phyloP scores from a whole-genome alignment of 495 filamentous ascomycete genomes.

The Aspergillus funiculosus region DNA sequence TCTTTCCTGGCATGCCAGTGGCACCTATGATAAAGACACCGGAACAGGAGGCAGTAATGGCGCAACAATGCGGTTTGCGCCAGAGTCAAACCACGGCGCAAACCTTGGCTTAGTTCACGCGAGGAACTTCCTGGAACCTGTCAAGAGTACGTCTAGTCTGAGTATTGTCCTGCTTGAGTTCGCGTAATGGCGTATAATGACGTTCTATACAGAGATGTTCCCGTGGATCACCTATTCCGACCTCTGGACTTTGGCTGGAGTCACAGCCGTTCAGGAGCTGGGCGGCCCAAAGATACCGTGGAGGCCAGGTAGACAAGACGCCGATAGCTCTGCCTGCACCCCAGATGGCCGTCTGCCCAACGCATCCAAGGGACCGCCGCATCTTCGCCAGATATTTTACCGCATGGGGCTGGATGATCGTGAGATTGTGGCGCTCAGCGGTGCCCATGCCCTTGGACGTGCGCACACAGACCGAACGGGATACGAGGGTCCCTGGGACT shows the following conservation, averaged over 20 bases:
- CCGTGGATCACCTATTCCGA: constrained; percentile 96
- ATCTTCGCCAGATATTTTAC: constrained; percentile 88
- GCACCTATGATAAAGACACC: constrained; percentile 85
- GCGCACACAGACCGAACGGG: constrained; percentile 87
- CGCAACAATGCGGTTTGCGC: constrained; percentile 94
- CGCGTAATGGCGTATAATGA: too few relatives aligned
- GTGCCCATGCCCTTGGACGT: constrained; percentile 88
- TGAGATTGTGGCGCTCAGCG: constrained; percentile 86
- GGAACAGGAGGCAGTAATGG: constrained; percentile 92
- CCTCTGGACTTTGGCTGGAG: constrained; percentile 87
- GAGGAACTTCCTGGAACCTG: constrained; percentile 84
- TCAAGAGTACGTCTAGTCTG: too few relatives aligned
- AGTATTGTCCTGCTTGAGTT: too few relatives aligned
- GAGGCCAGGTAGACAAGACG: constrained; percentile 82
- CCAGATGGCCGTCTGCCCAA: constrained; percentile 96
- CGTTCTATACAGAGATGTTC: too few relatives aligned
- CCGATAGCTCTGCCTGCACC: constrained; percentile 78
- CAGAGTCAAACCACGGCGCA: constrained; percentile 87
- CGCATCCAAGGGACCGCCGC: constrained; percentile 67
- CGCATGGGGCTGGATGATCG: constrained; percentile 98
- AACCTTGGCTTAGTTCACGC: constrained; percentile 86
- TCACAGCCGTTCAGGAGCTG: constrained; percentile 90
- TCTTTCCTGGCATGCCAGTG: constrained; percentile 82
- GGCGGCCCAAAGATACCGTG: constrained; percentile 81
- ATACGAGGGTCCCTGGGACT: constrained; percentile 91